A percentile compares a stretch with the other conserved stretches of the same genome.
phyloP scores from a whole-genome alignment of 1,139 yeast species.

The Pneumocystis wakefieldiae region DNA sequence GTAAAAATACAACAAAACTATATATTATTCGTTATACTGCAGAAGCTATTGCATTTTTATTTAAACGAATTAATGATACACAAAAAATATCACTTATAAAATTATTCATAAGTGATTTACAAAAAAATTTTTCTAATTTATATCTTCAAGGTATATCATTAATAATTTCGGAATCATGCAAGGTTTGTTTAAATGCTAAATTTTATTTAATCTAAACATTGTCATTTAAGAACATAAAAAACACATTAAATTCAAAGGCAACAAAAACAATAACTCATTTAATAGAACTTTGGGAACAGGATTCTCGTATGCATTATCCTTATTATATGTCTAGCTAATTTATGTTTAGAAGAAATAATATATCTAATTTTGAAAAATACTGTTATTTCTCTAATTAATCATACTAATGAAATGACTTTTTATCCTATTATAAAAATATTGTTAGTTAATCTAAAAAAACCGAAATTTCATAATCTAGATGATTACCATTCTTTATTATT shows the following conservation, averaged over 20 bases:
- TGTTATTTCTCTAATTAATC: slow-evolving; percentile 44
- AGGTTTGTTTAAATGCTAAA: slow-evolving; percentile 34
- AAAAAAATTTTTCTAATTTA: neutral
- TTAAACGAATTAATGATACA: slow-evolving; percentile 43
- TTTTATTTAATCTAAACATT: neutral
- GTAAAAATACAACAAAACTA: slow-evolving; percentile 35
- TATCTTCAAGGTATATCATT: neutral
- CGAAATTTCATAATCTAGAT: slow-evolving; percentile 8
- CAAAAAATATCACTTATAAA: neutral
- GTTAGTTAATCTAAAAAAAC: slow-evolving; percentile 12
- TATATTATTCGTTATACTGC: slow-evolving; percentile 74
- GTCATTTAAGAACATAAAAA: neutral
- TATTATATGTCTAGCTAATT: neutral
- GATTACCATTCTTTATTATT: slow-evolving; percentile 17
- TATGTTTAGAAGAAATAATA: slow-evolving; percentile 19
- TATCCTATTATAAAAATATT: slow-evolving; percentile 26
- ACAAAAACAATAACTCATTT: neutral
- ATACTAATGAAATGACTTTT: slow-evolving; percentile 45
- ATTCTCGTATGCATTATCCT: neutral
- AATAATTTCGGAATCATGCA: neutral
- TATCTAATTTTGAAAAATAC: slow-evolving; percentile 42
- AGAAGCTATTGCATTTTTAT: slow-evolving; percentile 77
- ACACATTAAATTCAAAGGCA: neutral
- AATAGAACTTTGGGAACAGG: neutral
- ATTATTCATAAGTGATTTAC: neutral